Evolutionary conservation across 441 rosid genomes (phyloP), one percentile per base, ranked within the genome.

Genomic region (Daphne laureola): DNA sequence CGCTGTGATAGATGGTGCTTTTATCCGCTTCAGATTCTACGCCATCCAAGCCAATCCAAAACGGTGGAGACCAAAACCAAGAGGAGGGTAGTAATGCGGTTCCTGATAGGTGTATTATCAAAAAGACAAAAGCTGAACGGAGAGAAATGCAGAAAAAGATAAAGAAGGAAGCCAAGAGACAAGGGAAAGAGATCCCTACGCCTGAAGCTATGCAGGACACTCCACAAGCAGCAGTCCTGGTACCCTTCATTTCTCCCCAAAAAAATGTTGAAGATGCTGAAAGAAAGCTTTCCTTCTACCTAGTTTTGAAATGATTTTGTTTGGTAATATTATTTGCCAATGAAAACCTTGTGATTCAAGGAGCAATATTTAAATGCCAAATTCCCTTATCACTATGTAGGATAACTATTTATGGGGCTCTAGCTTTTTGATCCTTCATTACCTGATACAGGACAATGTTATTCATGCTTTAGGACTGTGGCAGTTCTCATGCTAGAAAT

Each of bases 191-290:
- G 21, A 43, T 64, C 49, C 69, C 66, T 52, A 48, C 46, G 15
- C 35, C 47, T 14, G 69, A 73, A 43, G 80, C 78, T 61, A 69
- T 67, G 53, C 68, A 79, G 53, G 77, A 73, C 65, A 68, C 84
- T 17, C 82, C 85, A 14, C 97, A 85, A 63, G 82, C 80, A 16
- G 86, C 90, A 12, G 86, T 71, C 60, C 80, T 93, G 90, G 97
- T 89, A 68, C 38, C 11, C 38, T 5, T 31, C 38, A 31, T 9
- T 31, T 31, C 7, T n/a, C n/a, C n/a, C 38, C 38, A 0, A 31
- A 31, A 31, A 31, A 5, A 31, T 31, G 38, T 31, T 31, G 38
- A 31, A 31, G 38, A 7, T 31, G 38, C 38, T 31, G 36, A 31
- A 31, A 31, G 7, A 31, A 31, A 31, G 9, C 38, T 31, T 31